phyloP scores from a whole-genome alignment of 352 stramenopile genomes.

The Phytophthora meadii region DNA sequence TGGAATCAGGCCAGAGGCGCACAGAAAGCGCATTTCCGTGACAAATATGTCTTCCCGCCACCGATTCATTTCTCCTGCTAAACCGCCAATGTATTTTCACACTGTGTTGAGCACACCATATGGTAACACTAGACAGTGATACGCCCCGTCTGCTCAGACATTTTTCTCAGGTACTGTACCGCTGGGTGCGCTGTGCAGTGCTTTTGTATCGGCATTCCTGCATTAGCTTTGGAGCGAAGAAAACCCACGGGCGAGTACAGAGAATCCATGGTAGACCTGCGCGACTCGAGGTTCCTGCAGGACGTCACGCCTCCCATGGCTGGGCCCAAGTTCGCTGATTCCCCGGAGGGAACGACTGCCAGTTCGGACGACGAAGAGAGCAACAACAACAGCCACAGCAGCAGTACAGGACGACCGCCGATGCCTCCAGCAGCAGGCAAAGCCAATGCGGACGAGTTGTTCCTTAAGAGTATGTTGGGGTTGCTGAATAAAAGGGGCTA shows the following conservation, averaged over 20 bases:
- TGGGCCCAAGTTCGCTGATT: conserved; percentile 6
- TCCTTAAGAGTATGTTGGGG: conserved; percentile 73
- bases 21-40: conserved; percentile 5
- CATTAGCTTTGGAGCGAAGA: conserved; percentile 13
- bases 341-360: conserved; percentile 16
- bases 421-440: conserved; percentile 11
- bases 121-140: conserved; percentile 24
- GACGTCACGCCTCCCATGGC: conserved; percentile 26
- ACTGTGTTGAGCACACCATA: conserved; percentile 10
- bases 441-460: conserved; percentile 58
- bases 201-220: conserved; percentile 27
- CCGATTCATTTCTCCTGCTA: not conserved
- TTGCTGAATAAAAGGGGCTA: conserved; percentile 88
- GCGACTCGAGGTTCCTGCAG: conserved; percentile 27
- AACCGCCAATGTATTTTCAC: not conserved
- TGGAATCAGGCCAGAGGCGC: conserved; percentile 4
- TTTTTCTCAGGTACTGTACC: conserved; percentile 30
- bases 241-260: conserved; percentile 10
- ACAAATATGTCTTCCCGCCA: conserved; percentile 3
- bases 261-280: conserved; percentile 19
- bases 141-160: not conserved
- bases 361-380: conserved; percentile 38
- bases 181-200: conserved; percentile 10
- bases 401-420: conserved; percentile 17
- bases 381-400: conserved; percentile 16